A percentile compares a stretch with the other conserved stretches of the same genome.
Conservation (phyloP, 306 rosid species). For the Medicago lupulina region DNA sequence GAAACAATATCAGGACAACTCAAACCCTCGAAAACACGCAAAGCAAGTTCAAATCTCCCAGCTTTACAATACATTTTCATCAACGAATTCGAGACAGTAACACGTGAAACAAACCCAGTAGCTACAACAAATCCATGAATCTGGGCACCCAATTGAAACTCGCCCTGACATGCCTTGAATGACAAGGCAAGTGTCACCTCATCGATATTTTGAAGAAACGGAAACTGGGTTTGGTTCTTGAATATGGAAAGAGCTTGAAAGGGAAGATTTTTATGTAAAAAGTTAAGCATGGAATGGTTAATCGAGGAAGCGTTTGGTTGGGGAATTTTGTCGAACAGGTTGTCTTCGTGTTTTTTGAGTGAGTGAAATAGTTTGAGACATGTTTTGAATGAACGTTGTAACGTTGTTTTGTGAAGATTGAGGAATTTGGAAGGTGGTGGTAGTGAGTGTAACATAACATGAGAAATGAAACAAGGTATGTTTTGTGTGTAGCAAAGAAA, state of each 20-base stretch:
- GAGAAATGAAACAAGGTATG: too few species aligned
- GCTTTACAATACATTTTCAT: conserved; percentile 84
- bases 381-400: not conserved
- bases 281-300: conserved; percentile 57
- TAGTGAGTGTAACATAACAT: not conserved
- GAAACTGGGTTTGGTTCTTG: conserved; percentile 46
- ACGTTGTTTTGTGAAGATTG: not conserved
- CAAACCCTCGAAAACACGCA: conserved; percentile 63
- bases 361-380: conserved; percentile 33
- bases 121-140: conserved; percentile 60
- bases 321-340: conserved; percentile 60
- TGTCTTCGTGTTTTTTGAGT: conserved; percentile 49
- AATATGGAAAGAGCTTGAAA: conserved; percentile 60
- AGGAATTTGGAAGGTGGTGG: not conserved
- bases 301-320: conserved; percentile 48
- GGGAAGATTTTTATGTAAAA: conserved; percentile 54
- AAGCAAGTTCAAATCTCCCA: conserved; percentile 53
- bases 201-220: conserved; percentile 45
- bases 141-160: conserved; percentile 59
- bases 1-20: conserved; percentile 67
- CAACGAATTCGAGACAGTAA: conserved; percentile 69
- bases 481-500: too few species aligned
- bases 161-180: conserved; percentile 77
- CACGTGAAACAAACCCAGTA: conserved; percentile 55
- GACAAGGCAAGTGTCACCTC: conserved; percentile 64